Evolutionary conservation across 345 rosid genomes (phyloP).

Genomic region (Hirschfeldia incana): DNA sequence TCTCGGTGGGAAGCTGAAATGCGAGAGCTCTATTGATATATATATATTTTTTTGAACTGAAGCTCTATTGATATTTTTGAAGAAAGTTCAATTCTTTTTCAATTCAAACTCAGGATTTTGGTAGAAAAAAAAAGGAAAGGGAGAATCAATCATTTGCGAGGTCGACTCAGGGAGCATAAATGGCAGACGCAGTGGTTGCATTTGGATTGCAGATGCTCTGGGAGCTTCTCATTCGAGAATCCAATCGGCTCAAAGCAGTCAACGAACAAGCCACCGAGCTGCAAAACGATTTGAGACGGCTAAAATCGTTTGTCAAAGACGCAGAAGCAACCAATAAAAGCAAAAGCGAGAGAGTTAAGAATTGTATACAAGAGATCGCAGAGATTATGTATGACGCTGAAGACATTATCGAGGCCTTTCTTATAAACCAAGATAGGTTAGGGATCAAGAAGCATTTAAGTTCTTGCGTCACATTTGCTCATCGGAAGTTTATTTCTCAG

Average conservation of each 20-base stretch:
- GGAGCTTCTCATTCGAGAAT: neutral
- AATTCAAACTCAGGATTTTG: neutral
- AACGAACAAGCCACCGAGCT: neutral
- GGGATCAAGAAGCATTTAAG: slow-evolving; percentile 10
- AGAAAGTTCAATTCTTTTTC: neutral
- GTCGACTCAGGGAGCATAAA: neutral
- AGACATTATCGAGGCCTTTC: slow-evolving; percentile 10
- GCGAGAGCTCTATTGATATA: neutral
- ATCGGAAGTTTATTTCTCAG: neutral
- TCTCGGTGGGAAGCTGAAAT: neutral
- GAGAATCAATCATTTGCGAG: neutral
- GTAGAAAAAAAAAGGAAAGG: neutral
- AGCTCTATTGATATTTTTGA: no score
- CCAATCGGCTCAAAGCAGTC: neutral
- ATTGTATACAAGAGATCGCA: neutral
- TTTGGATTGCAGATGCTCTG: slow-evolving; percentile 1
- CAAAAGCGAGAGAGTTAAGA: neutral
- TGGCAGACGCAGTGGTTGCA: slow-evolving; percentile 10
- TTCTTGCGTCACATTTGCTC: slow-evolving; percentile 14
- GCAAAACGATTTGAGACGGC: neutral
- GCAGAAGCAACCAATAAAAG: neutral
- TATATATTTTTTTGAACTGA: no score
- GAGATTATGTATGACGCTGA: neutral
- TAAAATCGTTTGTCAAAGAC: neutral
- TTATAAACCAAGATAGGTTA: neutral